Evolutionary conservation across 345 rosid genomes (phyloP).

Genomic region (Rhizophora mangle): DNA sequence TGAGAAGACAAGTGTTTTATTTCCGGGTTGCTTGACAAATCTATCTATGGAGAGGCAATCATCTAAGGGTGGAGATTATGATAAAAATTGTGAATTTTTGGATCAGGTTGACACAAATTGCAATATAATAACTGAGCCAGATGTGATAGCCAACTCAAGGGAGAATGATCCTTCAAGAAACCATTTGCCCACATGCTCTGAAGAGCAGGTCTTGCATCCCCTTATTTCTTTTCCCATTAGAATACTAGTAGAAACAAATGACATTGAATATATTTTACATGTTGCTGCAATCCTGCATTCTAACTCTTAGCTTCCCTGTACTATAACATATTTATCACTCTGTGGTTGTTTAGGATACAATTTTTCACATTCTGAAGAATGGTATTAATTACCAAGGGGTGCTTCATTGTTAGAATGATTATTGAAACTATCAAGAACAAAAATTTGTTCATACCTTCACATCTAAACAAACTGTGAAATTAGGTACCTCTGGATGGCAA

Average conservation of each 20-base stretch:
- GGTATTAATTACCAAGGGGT: neutral
- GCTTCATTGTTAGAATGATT: neutral
- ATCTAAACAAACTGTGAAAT: neutral
- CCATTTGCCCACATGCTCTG: conserved; percentile 38
- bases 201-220: conserved; percentile 48
- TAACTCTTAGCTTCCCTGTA: too few species aligned
- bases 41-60: conserved; percentile 42
- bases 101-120: conserved; percentile 30
- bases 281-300: too few species aligned
- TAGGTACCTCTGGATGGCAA: neutral
- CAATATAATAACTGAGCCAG: conserved; percentile 27
- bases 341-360: too few species aligned
- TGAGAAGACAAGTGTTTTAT: conserved; percentile 30
- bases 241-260: neutral
- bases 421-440: neutral
- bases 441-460: neutral
- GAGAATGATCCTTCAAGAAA: conserved; percentile 34
- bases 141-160: conserved; percentile 37
- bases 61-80: conserved; percentile 36
- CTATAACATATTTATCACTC: too few species aligned
- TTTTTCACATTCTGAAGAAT: neutral
- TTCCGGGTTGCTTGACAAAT: conserved; percentile 29
- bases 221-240: neutral
- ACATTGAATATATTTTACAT: neutral
- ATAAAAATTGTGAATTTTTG: conserved; percentile 30